Base-by-base conservation (phyloP, 352 stramenopile species). In the Phytopythium litorale region DNA sequence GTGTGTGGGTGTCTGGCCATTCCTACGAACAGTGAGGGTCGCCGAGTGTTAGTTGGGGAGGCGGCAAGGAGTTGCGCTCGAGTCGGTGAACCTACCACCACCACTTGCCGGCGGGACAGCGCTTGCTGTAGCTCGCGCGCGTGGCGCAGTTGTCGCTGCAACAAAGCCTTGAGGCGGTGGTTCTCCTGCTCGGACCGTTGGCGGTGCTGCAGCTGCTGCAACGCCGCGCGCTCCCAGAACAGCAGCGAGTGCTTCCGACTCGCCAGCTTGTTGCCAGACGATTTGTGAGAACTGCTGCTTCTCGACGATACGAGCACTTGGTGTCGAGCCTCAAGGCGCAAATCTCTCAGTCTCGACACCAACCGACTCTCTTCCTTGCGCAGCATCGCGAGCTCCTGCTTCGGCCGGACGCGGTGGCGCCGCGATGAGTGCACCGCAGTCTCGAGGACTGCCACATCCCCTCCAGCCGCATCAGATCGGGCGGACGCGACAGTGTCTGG, bases 141-240 rank as follows among this genome's bases (percentile, higher is more conserved):
- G 18, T 73, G 60, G 35, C 72, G 67, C 25, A 67, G 38, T 28
- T 81, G 65, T 0, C 46, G 56, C 35, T 69, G 55, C 8, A 79
- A 49, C 45, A 78, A 59, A 52, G 55, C 53, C 37, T 56, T 65
- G 3, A 79, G 58, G 46, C 69, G 51, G 28, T 51, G 55, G 60
- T 79, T 79, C 45, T 77, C 60, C 9, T 62, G 60, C 48, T 78
- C 64, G 11, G 70, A 62, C 33, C 40, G 51, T 42, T 72, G 33
- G 18, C 69, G 69, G 40, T 71, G 63, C n/a, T 63, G 62, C 43
- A 56, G 54, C 50, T 79, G 66, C 15, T 50, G 60, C 37, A 56
- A 51, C 1, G 72, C 72, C 19, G 69, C 66, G 19, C 68, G 67
- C 50, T 79, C 66, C 72, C 72, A 79, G 21, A 58, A 58, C 19